A percentile compares a stretch with the other conserved stretches of the same genome.
Evolutionary conservation across 2,329 filamentous ascomycete species (phyloP).

Genomic region (Exophiala viscosa): DNA sequence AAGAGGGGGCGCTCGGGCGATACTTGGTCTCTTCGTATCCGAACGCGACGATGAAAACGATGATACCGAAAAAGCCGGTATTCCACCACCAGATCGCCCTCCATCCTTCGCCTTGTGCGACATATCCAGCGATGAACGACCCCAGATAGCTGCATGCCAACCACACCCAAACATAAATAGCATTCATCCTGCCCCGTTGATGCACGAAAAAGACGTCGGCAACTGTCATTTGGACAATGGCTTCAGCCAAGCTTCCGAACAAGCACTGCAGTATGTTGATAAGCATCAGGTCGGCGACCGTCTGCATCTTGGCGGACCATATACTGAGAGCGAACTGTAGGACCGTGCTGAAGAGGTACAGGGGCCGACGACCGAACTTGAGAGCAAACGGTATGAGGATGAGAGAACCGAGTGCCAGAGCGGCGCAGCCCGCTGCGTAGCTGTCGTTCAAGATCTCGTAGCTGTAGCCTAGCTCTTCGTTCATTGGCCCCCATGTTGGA

Average conservation of each 20-base stretch:
- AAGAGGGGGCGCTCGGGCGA: neutral
- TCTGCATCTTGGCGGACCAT: neutral
- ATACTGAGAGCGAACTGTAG: neutral
- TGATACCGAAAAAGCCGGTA: conserved; percentile 32
- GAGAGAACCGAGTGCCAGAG: conserved; percentile 27
- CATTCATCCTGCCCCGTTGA: neutral
- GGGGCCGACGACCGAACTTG: conserved; percentile 16
- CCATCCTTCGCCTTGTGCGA: conserved; percentile 35
- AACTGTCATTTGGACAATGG: neutral
- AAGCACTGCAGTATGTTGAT: neutral
- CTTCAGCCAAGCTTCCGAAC: neutral
- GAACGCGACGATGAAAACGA: conserved; percentile 24
- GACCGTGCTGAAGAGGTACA: conserved; percentile 9
- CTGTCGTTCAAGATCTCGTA: neutral
- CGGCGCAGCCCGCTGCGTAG: neutral
- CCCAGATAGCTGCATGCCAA: conserved; percentile 18
- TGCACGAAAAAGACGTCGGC: neutral
- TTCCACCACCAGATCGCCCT: conserved; percentile 37
- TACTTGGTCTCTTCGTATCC: neutral
- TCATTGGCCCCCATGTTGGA: neutral
- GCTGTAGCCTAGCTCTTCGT: neutral
- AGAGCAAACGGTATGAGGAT: conserved; percentile 11
- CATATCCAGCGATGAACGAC: conserved; percentile 33
- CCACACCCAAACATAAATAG: neutral
- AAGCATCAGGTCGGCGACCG: neutral